Evolutionary conservation across 495 filamentous ascomycete genomes (phyloP).

Genomic region (Mytilinidion resinicola): DNA sequence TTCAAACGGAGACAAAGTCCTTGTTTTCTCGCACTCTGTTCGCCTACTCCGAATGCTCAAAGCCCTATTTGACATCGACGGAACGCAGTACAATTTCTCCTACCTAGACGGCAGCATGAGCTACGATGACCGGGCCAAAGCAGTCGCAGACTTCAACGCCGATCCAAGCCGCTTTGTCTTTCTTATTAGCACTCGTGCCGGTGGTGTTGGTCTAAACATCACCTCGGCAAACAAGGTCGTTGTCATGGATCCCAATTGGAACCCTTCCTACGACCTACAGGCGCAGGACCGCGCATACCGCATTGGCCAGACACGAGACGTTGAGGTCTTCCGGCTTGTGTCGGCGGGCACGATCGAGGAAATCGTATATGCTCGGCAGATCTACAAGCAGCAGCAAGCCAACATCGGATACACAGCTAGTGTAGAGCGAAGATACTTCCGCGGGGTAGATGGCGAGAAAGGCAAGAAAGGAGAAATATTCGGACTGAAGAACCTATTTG

Average conservation of each 20-base stretch:
- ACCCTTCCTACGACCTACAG: constrained; percentile 87
- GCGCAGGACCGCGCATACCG: constrained; percentile 96
- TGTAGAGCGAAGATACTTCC: constrained; percentile 90
- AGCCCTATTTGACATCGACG: constrained; percentile 72
- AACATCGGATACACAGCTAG: constrained; percentile 96
- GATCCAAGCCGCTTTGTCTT: constrained; percentile 89
- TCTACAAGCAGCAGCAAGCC: constrained; percentile 98
- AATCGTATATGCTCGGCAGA: constrained; percentile 93
- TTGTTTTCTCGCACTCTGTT: constrained; percentile 87
- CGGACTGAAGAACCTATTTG: constrained; percentile 80
- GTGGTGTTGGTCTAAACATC: constrained; percentile 88
- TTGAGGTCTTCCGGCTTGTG: constrained; percentile 94
- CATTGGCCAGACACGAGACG: constrained; percentile 87
- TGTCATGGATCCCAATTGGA: constrained; percentile 97
- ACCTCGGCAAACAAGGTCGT: constrained; percentile 98
- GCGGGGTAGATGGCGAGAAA: constrained; percentile 79
- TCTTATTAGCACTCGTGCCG: constrained; percentile 87
- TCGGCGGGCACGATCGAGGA: constrained; percentile 93
- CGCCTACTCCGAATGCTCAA: constrained; percentile 79
- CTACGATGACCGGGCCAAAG: constrained; percentile 72
- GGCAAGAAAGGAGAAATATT: constrained; percentile 90
- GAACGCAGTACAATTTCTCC: constrained; percentile 75
- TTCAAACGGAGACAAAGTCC: constrained; percentile 81
- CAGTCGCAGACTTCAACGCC: constrained; percentile 87
- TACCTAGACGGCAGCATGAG: constrained; percentile 84